Conservation (phyloP, 352 stramenopile species). For the Phytophthora podocarpi region DNA sequence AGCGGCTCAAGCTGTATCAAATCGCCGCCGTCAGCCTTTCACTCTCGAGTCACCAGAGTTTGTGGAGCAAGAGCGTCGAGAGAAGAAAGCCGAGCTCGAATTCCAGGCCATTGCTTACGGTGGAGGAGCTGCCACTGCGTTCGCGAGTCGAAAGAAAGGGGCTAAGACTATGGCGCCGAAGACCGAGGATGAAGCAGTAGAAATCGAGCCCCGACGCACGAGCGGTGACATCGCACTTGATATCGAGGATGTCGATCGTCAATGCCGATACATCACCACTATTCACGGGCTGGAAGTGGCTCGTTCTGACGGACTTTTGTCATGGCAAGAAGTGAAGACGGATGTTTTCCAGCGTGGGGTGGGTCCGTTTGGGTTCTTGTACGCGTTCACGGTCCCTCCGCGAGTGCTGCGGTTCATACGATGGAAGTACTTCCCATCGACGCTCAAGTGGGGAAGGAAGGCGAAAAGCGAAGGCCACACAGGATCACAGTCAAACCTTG, state of each 20-base stretch:
- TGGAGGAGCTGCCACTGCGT: slow-evolving; percentile 33
- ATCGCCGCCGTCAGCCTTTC: slow-evolving; percentile 70
- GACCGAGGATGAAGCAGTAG: slow-evolving; percentile 14
- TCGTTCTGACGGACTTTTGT: slow-evolving; percentile 53
- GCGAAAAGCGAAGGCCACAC: not conserved
- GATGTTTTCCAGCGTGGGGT: slow-evolving; percentile 57
- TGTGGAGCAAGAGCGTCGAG: slow-evolving; percentile 65
- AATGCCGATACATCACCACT: slow-evolving; percentile 43
- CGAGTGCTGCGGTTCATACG: slow-evolving; percentile 50
- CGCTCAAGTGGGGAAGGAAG: slow-evolving; percentile 19
- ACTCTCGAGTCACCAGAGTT: slow-evolving; percentile 83
- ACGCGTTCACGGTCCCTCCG: slow-evolving; percentile 57
- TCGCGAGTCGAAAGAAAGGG: slow-evolving; percentile 57
- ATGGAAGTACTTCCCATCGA: slow-evolving; percentile 55
- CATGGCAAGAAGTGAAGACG: slow-evolving; percentile 32
- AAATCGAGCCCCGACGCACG: slow-evolving; percentile 30
- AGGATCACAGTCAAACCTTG: too few relatives aligned
- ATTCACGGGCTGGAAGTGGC: slow-evolving; percentile 45
- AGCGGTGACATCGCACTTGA: slow-evolving; percentile 67
- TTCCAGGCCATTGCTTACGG: slow-evolving; percentile 85
- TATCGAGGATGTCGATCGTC: slow-evolving; percentile 68
- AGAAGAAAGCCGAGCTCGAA: slow-evolving; percentile 82
- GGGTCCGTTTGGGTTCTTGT: slow-evolving; percentile 76
- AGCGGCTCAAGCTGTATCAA: slow-evolving; percentile 67
- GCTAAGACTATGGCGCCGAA: slow-evolving; percentile 26